Percentiles rank a stretch among this genome's conserved stretches.
Conservation (phyloP, 2,329 filamentous ascomycete species). For the Phyllosticta ampelicida region DNA sequence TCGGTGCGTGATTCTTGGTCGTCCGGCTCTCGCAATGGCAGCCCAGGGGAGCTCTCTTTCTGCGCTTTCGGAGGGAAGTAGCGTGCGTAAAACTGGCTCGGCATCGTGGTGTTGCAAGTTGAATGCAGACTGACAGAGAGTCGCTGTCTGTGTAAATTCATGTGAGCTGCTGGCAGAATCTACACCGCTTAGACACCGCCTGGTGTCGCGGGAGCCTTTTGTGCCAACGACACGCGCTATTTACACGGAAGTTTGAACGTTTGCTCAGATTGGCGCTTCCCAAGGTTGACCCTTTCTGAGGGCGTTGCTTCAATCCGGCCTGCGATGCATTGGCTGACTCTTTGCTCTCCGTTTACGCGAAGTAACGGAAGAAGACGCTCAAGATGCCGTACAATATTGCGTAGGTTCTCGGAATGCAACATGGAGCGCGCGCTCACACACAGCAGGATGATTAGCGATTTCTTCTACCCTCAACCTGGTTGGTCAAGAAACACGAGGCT, state of each 20-base stretch:
- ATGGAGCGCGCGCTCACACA: conserved; percentile 15
- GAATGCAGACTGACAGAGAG: background rate
- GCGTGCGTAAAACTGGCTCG: conserved; percentile 36
- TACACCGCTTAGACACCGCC: background rate
- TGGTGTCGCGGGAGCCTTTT: background rate
- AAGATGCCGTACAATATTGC: conserved; percentile 61
- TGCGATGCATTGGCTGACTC: conserved; percentile 16
- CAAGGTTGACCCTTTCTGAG: background rate
- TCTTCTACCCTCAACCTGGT: conserved; percentile 95
- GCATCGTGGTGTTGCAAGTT: conserved; percentile 26
- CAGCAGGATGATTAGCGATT: conserved; percentile 85
- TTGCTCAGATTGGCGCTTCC: background rate
- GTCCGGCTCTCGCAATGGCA: conserved; percentile 12
- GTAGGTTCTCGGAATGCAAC: conserved; percentile 32
- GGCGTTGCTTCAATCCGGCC: background rate
- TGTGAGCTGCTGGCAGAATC: background rate
- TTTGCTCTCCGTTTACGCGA: conserved; percentile 1
- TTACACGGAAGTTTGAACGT: background rate
- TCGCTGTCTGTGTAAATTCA: background rate
- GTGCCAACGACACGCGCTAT: background rate
- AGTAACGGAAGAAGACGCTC: conserved; percentile 10
- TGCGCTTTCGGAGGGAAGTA: conserved; percentile 33
- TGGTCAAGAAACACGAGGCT: conserved; percentile 13
- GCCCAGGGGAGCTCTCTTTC: conserved; percentile 1
- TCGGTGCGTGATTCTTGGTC: conserved; percentile 1